Percentiles rank a stretch among this genome's conserved stretches.
phyloP scores from a whole-genome alignment of 352 stramenopile species.

The Pythium sp. region DNA sequence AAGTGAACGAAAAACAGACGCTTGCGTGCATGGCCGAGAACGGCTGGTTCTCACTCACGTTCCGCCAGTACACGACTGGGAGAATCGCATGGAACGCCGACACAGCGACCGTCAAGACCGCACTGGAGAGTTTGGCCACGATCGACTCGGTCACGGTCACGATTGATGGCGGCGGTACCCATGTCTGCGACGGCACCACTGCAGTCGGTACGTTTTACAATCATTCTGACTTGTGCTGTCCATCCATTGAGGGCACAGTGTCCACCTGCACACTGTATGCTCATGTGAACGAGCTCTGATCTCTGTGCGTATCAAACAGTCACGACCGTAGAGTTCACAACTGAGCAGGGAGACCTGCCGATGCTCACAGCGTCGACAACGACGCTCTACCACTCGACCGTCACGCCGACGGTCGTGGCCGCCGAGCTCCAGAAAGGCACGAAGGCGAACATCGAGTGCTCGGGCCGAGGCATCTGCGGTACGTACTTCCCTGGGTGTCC shows the following conservation, averaged over 20 bases:
- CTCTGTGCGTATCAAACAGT: conserved; percentile 18
- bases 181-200: conserved; percentile 34
- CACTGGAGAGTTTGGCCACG: conserved; percentile 53
- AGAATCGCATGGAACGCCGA: conserved; percentile 51
- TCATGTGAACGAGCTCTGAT: background rate
- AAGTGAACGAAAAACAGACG: conserved; percentile 71
- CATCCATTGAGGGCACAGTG: background rate
- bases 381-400: conserved; percentile 37
- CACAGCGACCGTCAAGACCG: conserved; percentile 34
- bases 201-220: conserved; percentile 37
- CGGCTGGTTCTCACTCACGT: conserved; percentile 66
- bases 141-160: conserved; percentile 54
- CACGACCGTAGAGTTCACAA: conserved; percentile 65
- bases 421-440: conserved; percentile 50
- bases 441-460: conserved; percentile 81
- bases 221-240: background rate
- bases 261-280: background rate
- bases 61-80: conserved; percentile 56
- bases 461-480: conserved; percentile 69
- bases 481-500: conserved; percentile 7
- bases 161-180: conserved; percentile 30
- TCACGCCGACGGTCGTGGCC: conserved; percentile 26
- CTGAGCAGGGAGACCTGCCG: conserved; percentile 61
- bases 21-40: conserved; percentile 50
- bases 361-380: conserved; percentile 32